A percentile compares a stretch with the other conserved stretches of the same genome.
These are phyloP conservation scores for Boletus rex-veris DNA, from an alignment of 768 basidiomycete species.

Conservation along the genomic window DNA sequence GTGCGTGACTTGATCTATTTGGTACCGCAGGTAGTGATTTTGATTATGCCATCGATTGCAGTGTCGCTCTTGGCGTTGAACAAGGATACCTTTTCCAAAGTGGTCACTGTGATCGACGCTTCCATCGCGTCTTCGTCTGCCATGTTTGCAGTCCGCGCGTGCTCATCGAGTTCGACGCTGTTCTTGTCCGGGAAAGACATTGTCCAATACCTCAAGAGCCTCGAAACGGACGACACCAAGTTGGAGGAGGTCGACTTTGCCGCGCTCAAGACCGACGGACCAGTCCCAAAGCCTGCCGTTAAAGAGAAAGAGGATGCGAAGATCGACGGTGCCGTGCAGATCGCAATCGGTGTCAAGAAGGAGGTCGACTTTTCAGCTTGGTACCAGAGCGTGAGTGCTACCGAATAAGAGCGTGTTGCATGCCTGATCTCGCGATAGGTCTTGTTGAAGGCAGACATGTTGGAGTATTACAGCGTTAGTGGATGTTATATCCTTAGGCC, in stretches of 20 bases:
- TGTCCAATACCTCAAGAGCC: slow-evolving; percentile 60
- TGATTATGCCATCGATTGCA: slow-evolving; percentile 29
- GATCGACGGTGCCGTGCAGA: slow-evolving; percentile 85
- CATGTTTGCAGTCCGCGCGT: slow-evolving; percentile 72
- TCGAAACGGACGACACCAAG: slow-evolving; percentile 65
- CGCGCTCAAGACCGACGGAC: slow-evolving; percentile 49
- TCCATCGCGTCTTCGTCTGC: slow-evolving; percentile 65
- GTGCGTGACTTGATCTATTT: slow-evolving; percentile 45
- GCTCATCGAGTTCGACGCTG: slow-evolving; percentile 65
- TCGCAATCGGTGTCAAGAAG: slow-evolving; percentile 94
- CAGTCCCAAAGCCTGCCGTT: slow-evolving; percentile 32
- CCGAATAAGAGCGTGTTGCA: not conserved
- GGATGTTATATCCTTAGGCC: slow-evolving; percentile 99
- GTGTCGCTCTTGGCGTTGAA: slow-evolving; percentile 82
- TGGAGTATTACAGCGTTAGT: slow-evolving; percentile 98
- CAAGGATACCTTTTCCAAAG: slow-evolving; percentile 60
- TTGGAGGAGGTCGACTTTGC: slow-evolving; percentile 74
- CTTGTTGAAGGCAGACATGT: slow-evolving; percentile 96
- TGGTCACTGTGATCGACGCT: slow-evolving; percentile 72
- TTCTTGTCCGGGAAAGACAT: slow-evolving; percentile 81
- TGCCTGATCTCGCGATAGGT: slow-evolving; percentile 51
- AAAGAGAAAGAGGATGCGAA: slow-evolving; percentile 74
- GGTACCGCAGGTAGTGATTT: not conserved
- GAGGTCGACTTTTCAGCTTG: slow-evolving; percentile 92
- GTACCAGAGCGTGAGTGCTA: slow-evolving; percentile 80